Conservation (phyloP, 2,329 filamentous ascomycete genomes). For the Capronia americana region DNA sequence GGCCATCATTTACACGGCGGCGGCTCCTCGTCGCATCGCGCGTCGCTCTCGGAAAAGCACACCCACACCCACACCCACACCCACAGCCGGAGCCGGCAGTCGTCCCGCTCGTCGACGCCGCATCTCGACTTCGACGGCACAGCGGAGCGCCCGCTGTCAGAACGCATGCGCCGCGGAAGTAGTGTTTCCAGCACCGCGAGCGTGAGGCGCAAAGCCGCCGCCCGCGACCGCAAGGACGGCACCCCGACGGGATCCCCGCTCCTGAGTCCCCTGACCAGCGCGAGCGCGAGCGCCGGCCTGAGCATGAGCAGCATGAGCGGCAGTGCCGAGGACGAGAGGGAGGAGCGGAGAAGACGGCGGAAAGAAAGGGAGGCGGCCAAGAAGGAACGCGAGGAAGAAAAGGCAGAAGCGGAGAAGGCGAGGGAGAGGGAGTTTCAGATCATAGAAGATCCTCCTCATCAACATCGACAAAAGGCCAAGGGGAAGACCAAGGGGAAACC, state of each 20-base stretch:
- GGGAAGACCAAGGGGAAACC: neutral
- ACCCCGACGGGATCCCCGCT: constrained; percentile 12
- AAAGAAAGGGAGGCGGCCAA: constrained; percentile 30
- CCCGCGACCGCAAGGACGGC: constrained; percentile 13
- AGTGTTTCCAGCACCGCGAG: constrained; percentile 38
- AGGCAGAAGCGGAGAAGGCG: neutral
- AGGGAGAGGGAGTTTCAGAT: constrained; percentile 13
- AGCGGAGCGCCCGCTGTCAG: constrained; percentile 24
- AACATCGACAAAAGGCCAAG: neutral
- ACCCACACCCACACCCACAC: constrained; percentile 31
- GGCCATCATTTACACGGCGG: constrained; percentile 28
- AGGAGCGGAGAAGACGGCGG: constrained; percentile 16
- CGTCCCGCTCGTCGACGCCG: constrained; percentile 38
- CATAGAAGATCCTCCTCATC: neutral
- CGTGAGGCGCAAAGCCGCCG: constrained; percentile 30
- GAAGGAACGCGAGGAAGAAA: constrained; percentile 12
- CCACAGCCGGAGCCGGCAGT: constrained; percentile 37
- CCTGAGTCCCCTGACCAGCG: constrained; percentile 29
- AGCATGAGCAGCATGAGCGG: constrained; percentile 29
- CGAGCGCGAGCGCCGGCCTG: constrained; percentile 7
- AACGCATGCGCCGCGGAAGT: constrained; percentile 38
- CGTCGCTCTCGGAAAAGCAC: constrained; percentile 18
- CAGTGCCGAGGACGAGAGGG: constrained; percentile 3
- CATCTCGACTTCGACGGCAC: constrained; percentile 35
- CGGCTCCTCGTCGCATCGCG: constrained; percentile 29